Conservation (phyloP, 139 green algal species). For the Tetraselmis striata region DNA sequence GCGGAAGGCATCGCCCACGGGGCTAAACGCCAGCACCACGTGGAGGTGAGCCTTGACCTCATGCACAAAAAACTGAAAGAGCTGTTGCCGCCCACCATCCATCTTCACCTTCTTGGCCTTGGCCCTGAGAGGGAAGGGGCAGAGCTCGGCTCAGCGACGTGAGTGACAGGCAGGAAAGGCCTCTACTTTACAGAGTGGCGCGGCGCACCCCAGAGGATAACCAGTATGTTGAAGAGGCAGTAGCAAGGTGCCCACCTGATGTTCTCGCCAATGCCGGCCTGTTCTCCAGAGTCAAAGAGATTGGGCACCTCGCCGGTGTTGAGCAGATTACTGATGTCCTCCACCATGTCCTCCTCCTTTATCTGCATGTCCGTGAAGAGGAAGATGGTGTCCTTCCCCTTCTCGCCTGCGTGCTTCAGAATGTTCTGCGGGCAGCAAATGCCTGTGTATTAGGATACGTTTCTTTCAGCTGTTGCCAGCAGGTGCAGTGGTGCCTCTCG, state of each 20-base stretch:
- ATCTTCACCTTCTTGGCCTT: constrained; percentile 24
- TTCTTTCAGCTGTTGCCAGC: too few relatives aligned
- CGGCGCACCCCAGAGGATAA: too few relatives aligned
- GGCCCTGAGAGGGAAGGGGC: background rate
- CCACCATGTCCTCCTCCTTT: constrained; percentile 37
- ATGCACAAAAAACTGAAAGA: constrained; percentile 70
- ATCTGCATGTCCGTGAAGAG: constrained; percentile 46
- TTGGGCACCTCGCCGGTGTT: constrained; percentile 64
- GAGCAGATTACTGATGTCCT: constrained; percentile 31
- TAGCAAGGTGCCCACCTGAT: background rate
- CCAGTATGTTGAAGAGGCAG: background rate
- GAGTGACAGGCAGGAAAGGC: too few relatives aligned
- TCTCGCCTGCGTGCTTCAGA: constrained; percentile 11
- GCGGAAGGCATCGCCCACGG: constrained; percentile 61
- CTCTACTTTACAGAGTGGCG: too few relatives aligned
- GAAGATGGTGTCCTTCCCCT: constrained; percentile 25
- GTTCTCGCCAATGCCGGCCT: constrained; percentile 27
- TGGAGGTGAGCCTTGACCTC: constrained; percentile 62
- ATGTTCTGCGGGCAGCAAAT: too few relatives aligned
- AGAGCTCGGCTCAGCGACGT: too few relatives aligned
- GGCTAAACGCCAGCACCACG: constrained; percentile 61
- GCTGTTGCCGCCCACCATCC: constrained; percentile 27
- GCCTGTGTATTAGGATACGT: too few relatives aligned
- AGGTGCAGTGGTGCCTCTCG: too few relatives aligned
- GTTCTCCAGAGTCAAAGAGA: constrained; percentile 46